Evolutionary conservation across 768 basidiomycete genomes (phyloP), one percentile per base, ranked within the genome.

Genomic region (Leccinum ochraceum): DNA sequence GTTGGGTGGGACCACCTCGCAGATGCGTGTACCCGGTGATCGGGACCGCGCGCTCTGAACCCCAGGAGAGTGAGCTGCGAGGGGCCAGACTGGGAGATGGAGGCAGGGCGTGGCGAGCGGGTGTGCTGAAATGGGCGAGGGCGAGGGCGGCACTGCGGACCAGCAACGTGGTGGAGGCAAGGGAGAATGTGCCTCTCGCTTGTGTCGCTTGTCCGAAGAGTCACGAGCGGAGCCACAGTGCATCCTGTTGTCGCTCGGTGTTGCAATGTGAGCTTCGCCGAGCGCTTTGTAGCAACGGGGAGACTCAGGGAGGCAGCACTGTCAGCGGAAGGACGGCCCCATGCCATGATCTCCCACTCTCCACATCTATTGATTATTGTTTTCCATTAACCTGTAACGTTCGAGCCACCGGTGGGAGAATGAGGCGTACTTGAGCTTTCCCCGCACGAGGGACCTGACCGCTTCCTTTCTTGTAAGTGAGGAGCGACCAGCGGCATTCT

Each of bases 291-390:
- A 75, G n/a, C 73, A 66, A 51, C 63, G 62, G 44, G 72, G 73
- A 10, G 73, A 75, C 28, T 71, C 71, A 4, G 73, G 72, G 9
- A 73, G 63, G 73, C 73, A 7, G 62, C 53, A 50, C 72, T 73
- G 32, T 73, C 70, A 8, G 64, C 57, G 4, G 73, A 73, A 24
- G 64, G 59, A 9, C 48, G 46, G 9, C 73, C 71, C 73, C 71
- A 75, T 2, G 69, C 71, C 66, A 75, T 72, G 32, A 73, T 73
- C 22, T 75, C 66, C 73, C 73, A 75, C 37, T 75, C 73, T 13
- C 63, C 70, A n/a, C 66, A 66, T 37, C 69, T 63, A 42, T 64
- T 61, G 46, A 73, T 58, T 55, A 73, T 71, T 3, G 69, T 28
- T 64, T 32, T 73, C 73, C 66, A 73, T 66, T 56, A 75, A 51